Evolutionary conservation across 2,329 filamentous ascomycete species (phyloP).

Genomic region (Scorias spongiosa): DNA sequence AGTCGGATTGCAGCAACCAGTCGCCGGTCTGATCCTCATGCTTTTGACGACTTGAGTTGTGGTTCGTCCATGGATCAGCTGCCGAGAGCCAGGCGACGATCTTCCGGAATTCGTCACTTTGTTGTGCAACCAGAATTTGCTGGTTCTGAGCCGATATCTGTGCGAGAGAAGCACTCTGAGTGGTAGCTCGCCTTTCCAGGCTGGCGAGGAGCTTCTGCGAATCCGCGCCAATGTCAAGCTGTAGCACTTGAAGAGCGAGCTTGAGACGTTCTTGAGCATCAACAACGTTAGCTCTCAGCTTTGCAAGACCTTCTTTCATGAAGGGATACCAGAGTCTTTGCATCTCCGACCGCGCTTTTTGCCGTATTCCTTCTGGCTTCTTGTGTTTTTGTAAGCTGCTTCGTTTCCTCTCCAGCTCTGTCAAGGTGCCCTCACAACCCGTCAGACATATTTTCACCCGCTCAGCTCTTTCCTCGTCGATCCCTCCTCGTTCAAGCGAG

Average conservation of each 20-base stretch:
- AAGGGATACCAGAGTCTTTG: slow-evolving; percentile 6
- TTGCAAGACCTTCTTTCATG: slow-evolving; percentile 3
- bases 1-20: slow-evolving; percentile 7
- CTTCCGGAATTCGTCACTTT: slow-evolving; percentile 5
- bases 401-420: slow-evolving; percentile 3
- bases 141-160: neutral
- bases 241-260: slow-evolving; percentile 5
- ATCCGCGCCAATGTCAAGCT: slow-evolving; percentile 5
- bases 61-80: slow-evolving; percentile 9
- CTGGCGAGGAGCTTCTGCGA: neutral
- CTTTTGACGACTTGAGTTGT: slow-evolving; percentile 5
- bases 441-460: slow-evolving; percentile 2
- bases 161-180: neutral
- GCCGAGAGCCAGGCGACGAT: slow-evolving; percentile 8
- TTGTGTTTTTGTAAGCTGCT: slow-evolving; percentile 1
- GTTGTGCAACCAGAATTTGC: slow-evolving; percentile 2
- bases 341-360: slow-evolving; percentile 2
- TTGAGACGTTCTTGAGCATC: slow-evolving; percentile 3
- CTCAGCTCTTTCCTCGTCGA: neutral
- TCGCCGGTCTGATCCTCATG: slow-evolving; percentile 3
- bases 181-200: neutral
- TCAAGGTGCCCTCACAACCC: slow-evolving; percentile 2
- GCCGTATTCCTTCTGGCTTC: slow-evolving; percentile 2
- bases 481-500: neutral
- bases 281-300: slow-evolving; percentile 2